phyloP scores from a whole-genome alignment of 2,329 filamentous ascomycete genomes.

The Zopfia rhizophila region DNA sequence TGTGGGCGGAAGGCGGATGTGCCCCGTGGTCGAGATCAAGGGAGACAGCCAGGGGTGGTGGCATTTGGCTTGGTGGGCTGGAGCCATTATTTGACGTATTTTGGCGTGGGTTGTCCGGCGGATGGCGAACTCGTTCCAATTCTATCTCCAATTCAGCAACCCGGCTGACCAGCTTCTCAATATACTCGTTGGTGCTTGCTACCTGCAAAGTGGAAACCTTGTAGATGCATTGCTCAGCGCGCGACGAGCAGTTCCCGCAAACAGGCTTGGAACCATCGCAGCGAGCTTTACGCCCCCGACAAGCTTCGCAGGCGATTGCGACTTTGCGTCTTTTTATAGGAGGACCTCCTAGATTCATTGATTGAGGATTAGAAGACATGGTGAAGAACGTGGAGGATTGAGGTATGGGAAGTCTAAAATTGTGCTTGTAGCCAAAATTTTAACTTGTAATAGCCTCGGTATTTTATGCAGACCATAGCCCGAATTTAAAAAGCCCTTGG shows the following conservation, averaged over 20 bases:
- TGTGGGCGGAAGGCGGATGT: too few relatives aligned
- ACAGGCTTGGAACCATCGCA: conserved; percentile 19
- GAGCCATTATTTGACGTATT: too few relatives aligned
- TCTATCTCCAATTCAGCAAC: conserved; percentile 17
- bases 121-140: conserved; percentile 10
- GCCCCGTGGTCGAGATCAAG: conserved; percentile 11
- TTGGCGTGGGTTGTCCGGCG: too few relatives aligned
- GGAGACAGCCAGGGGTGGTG: conserved; percentile 1
- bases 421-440: too few relatives aligned
- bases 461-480: too few relatives aligned
- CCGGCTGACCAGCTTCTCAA: conserved; percentile 16
- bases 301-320: conserved; percentile 23
- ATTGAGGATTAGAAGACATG: too few relatives aligned
- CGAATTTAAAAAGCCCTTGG: too few relatives aligned
- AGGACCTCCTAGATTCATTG: too few relatives aligned
- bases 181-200: conserved; percentile 10
- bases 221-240: conserved; percentile 18
- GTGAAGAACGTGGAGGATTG: too few relatives aligned
- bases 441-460: too few relatives aligned
- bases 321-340: too few relatives aligned
- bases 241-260: conserved; percentile 14
- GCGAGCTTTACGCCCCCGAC: conserved; percentile 19
- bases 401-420: too few relatives aligned
- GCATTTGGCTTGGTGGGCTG: conserved; percentile 8
- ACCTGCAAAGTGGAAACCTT: conserved; percentile 9